Conservation (phyloP, 2,329 filamentous ascomycete genomes). For the Calonectria fujianensis region DNA sequence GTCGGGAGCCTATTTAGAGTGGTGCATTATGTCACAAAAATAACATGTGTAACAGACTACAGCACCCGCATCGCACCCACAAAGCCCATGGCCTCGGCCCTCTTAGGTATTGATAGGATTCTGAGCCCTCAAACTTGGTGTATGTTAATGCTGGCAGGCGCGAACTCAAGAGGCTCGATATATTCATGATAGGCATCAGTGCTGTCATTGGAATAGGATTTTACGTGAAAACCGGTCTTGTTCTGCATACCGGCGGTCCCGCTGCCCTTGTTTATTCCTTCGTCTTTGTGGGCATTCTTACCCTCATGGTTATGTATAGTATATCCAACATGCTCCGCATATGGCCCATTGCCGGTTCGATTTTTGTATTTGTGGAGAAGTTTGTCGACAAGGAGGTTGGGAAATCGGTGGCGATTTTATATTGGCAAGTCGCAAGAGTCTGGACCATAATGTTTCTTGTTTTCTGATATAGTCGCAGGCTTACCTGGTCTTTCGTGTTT, state of each 20-base stretch:
- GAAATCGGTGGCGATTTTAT: constrained; percentile 1
- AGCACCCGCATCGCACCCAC: not conserved
- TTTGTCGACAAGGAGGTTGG: constrained; percentile 6
- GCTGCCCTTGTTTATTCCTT: not conserved
- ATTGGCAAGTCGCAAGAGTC: not conserved
- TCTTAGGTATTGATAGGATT: not conserved
- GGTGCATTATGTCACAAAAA: too few species aligned
- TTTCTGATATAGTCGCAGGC: not conserved
- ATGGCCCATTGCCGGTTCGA: not conserved
- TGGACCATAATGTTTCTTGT: not conserved
- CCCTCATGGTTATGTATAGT: constrained; percentile 5
- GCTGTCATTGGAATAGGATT: not conserved
- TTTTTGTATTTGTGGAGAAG: not conserved
- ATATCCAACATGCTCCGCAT: not conserved
- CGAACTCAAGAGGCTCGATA: not conserved
- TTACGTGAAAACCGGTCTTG: not conserved
- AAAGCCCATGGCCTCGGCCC: not conserved
- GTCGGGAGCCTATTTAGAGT: not conserved
- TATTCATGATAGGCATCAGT: constrained; percentile 2
- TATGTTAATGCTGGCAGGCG: not conserved
- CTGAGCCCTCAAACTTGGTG: not conserved
- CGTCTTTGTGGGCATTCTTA: not conserved
- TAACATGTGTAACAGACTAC: not conserved
- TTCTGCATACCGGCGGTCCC: not conserved
- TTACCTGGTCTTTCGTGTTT: constrained; percentile 4